These are phyloP conservation scores for Clausena lansium DNA, from an alignment of 345 rosid species.

Conservation along the genomic window DNA sequence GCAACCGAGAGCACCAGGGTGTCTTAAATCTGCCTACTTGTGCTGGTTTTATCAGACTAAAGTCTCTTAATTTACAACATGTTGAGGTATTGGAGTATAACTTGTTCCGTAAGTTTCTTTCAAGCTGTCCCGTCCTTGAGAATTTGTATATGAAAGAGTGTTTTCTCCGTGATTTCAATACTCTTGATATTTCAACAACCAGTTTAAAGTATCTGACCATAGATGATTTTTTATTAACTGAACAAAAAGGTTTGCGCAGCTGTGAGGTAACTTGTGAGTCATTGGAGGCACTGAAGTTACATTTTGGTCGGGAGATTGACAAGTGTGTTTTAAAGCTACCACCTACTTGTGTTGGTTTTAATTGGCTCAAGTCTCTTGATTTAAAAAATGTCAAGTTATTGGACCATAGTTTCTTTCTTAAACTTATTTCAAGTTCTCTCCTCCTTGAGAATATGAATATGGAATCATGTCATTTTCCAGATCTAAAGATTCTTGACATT, in stretches of 20 bases:
- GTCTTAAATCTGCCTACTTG: background rate
- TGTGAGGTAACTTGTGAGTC: too few species aligned
- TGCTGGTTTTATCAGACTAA: background rate
- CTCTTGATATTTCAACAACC: background rate
- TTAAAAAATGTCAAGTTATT: background rate
- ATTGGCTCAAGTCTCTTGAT: background rate
- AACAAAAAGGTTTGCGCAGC: background rate
- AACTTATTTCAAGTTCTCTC: background rate
- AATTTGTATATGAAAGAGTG: background rate
- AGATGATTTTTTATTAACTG: background rate
- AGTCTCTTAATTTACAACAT: background rate
- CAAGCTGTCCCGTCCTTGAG: background rate
- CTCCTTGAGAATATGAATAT: background rate
- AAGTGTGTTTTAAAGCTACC: background rate
- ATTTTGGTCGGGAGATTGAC: too few species aligned
- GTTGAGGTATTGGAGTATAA: background rate
- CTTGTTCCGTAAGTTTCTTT: background rate
- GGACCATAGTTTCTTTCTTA: background rate
- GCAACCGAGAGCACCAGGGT: too few species aligned
- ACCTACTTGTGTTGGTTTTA: too few species aligned
- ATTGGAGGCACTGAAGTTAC: too few species aligned
- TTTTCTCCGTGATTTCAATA: background rate
- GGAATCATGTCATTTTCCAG: background rate
- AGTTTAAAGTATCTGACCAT: background rate
- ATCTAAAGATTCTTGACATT: background rate